Conservation (phyloP, 2,329 filamentous ascomycete genomes). For the Myriangium duriaei region DNA sequence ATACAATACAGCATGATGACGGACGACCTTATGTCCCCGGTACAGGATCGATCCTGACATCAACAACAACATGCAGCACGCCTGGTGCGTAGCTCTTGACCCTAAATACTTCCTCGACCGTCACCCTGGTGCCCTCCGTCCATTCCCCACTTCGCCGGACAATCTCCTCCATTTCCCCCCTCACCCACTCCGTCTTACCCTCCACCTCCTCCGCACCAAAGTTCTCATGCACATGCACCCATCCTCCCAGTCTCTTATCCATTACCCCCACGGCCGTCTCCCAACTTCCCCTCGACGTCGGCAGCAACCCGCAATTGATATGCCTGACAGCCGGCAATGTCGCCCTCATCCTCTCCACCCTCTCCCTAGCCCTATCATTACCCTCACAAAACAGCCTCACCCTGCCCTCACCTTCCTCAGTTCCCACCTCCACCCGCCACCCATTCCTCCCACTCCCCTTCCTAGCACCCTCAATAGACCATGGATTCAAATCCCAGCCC, state of each 20-base stretch:
- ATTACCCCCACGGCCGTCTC: slow-evolving; percentile 35
- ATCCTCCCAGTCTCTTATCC: slow-evolving; percentile 36
- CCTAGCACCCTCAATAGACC: slow-evolving; percentile 34
- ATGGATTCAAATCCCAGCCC: slow-evolving; percentile 74
- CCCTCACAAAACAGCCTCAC: slow-evolving; percentile 30
- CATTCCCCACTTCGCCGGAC: slow-evolving; percentile 11
- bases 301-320: slow-evolving; percentile 47
- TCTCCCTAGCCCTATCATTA: slow-evolving; percentile 25
- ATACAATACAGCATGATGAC: background rate
- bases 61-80: slow-evolving; percentile 49
- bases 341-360: slow-evolving; percentile 16
- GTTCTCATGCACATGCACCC: slow-evolving; percentile 51
- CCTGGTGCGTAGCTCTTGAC: slow-evolving; percentile 52
- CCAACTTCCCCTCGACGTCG: slow-evolving; percentile 40
- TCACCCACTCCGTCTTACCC: slow-evolving; percentile 31
- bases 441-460: slow-evolving; percentile 29
- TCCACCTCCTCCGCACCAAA: slow-evolving; percentile 36
- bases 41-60: slow-evolving; percentile 28
- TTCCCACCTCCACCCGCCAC: slow-evolving; percentile 20
- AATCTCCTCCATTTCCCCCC: slow-evolving; percentile 14
- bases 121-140: slow-evolving; percentile 14
- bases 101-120: slow-evolving; percentile 33
- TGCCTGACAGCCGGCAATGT: slow-evolving; percentile 35
- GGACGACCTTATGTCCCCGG: no score
- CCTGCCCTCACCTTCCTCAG: slow-evolving; percentile 4